A percentile compares a stretch with the other conserved stretches of the same genome.
Conservation (phyloP, 257 asterid species). For the Nicotiana attenuata region DNA sequence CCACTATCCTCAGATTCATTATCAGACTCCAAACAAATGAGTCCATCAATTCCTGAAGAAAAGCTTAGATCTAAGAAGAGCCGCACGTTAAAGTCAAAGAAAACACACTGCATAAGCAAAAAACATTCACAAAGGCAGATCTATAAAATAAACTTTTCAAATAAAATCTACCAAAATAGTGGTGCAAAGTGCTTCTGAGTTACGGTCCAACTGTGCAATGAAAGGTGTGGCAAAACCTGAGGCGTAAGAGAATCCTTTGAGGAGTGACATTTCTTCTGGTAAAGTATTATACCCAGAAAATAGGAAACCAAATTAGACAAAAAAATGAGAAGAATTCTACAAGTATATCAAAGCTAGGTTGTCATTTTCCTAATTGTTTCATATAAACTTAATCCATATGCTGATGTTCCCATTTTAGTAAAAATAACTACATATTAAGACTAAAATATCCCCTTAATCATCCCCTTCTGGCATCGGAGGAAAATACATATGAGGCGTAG, state of each 20-base stretch:
- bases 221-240: background rate
- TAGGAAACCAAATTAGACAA: background rate
- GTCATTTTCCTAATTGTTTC: background rate
- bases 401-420: background rate
- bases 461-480: background rate
- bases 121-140: background rate
- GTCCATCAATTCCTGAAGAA: conserved; percentile 35
- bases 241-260: background rate
- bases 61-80: conserved; percentile 4
- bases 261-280: background rate
- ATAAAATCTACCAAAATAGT: background rate
- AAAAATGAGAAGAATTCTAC: background rate
- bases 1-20: conserved; percentile 45
- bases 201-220: background rate
- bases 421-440: background rate
- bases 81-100: background rate
- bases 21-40: conserved; percentile 66
- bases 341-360: background rate
- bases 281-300: background rate
- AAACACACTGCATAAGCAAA: background rate
- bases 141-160: background rate
- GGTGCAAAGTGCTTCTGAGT: background rate
- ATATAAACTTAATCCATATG: background rate
- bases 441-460: background rate
- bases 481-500: background rate